phyloP scores from a whole-genome alignment of 1,284 basidiomycete species.

The Naganishia cerealis region DNA sequence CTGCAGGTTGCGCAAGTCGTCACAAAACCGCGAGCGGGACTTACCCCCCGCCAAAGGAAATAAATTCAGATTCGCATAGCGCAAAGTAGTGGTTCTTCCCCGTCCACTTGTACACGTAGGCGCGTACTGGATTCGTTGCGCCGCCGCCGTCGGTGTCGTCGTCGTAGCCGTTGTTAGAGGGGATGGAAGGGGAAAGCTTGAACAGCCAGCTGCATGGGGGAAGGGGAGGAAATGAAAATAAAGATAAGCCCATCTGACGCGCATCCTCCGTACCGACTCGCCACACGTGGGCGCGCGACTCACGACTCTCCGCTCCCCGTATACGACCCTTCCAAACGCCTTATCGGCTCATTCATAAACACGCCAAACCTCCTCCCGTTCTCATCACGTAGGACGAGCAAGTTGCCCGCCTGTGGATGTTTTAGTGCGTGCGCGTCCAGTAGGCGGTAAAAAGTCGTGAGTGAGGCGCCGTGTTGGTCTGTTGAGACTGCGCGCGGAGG shows the following conservation, averaged over 20 bases:
- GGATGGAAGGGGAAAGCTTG: slow-evolving; percentile 50
- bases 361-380: slow-evolving; percentile 70
- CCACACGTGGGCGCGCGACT: slow-evolving; percentile 46
- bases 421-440: slow-evolving; percentile 55
- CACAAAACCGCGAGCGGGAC: slow-evolving; percentile 45
- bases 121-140: slow-evolving; percentile 13
- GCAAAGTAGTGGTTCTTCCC: slow-evolving; percentile 88
- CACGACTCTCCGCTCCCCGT: slow-evolving; percentile 83
- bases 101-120: slow-evolving; percentile 79
- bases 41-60: slow-evolving; percentile 88
- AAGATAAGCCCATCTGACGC: not conserved
- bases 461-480: slow-evolving; percentile 91
- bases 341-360: slow-evolving; percentile 74
- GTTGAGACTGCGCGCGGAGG: slow-evolving; percentile 61
- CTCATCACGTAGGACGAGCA: slow-evolving; percentile 65
- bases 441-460: slow-evolving; percentile 77
- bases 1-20: not conserved
- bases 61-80: slow-evolving; percentile 72
- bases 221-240: not conserved
- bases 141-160: slow-evolving; percentile 52
- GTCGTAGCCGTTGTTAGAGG: slow-evolving; percentile 42
- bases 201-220: slow-evolving; percentile 88
- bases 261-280: slow-evolving; percentile 4
- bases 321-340: slow-evolving; percentile 63
- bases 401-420: slow-evolving; percentile 55